These are phyloP conservation scores for Anthracocystis panici-leucophaei DNA, from an alignment of 1,284 basidiomycete species.

Conservation along the genomic window DNA sequence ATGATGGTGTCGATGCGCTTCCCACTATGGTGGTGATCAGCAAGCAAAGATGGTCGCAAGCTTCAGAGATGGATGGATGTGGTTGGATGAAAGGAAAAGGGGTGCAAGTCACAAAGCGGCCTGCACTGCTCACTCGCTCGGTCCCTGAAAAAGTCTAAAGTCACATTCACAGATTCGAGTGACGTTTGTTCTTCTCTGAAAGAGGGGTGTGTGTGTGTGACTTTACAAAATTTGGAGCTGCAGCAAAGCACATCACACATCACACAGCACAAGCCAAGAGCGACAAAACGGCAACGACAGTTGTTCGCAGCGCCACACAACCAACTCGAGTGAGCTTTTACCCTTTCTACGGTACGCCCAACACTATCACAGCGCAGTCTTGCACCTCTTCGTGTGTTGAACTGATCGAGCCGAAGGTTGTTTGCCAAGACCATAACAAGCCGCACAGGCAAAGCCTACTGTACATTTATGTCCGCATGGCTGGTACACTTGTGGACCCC, in stretches of 20 bases:
- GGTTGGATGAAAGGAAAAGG: background rate
- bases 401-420: background rate
- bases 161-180: constrained; percentile 6
- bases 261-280: background rate
- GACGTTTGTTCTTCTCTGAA: constrained; percentile 4
- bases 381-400: too few relatives aligned
- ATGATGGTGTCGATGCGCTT: background rate
- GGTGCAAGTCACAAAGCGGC: background rate
- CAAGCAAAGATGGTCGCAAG: background rate
- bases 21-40: too few relatives aligned
- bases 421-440: background rate
- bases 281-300: too few relatives aligned
- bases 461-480: background rate
- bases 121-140: background rate
- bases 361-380: background rate
- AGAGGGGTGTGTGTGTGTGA: too few relatives aligned
- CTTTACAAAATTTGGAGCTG: background rate
- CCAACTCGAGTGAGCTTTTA: background rate
- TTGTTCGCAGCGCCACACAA: too few relatives aligned
- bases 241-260: background rate
- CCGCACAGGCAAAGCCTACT: background rate
- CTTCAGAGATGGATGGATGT: background rate
- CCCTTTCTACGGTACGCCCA: too few relatives aligned
- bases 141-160: constrained; percentile 10
- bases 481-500: background rate